Percentiles rank a stretch among this genome's conserved stretches.
Conservation (phyloP, 306 rosid species). For the Echinosophora koreensis region DNA sequence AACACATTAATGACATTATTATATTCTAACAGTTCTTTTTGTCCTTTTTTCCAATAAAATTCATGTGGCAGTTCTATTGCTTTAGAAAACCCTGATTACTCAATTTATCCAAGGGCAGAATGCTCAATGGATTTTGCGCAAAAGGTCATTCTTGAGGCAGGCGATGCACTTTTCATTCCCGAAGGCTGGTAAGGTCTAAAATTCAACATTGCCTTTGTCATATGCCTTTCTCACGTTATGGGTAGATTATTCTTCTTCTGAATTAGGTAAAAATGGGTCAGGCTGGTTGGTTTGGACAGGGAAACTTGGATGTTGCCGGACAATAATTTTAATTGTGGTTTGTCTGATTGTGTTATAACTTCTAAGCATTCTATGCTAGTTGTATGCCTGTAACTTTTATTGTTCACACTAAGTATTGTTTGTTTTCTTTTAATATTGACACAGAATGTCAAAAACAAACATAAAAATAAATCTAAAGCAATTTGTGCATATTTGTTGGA, state of each 20-base stretch:
- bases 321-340: background rate
- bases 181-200: slow-evolving; percentile 88
- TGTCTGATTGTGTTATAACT: background rate
- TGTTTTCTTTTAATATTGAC: slow-evolving; percentile 12
- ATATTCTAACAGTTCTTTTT: slow-evolving; percentile 38
- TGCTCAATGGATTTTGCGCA: slow-evolving; percentile 66
- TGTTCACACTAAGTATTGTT: slow-evolving; percentile 7
- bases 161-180: slow-evolving; percentile 95
- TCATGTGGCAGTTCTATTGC: slow-evolving; percentile 72
- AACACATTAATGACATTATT: slow-evolving; percentile 7
- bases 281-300: slow-evolving; percentile 19
- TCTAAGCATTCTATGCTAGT: slow-evolving; percentile 1
- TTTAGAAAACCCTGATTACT: slow-evolving; percentile 78
- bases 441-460: slow-evolving; percentile 41
- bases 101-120: slow-evolving; percentile 82
- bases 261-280: slow-evolving; percentile 26
- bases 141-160: slow-evolving; percentile 80
- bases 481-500: slow-evolving; percentile 17
- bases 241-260: slow-evolving; percentile 39
- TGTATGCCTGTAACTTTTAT: slow-evolving; percentile 10
- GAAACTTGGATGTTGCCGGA: slow-evolving; percentile 30
- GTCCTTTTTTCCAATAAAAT: slow-evolving; percentile 27
- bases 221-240: slow-evolving; percentile 36
- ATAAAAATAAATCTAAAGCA: slow-evolving; percentile 20
- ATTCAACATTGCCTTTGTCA: slow-evolving; percentile 38